Conservation (phyloP, 2,329 filamentous ascomycete genomes). For the Aspergillus sergii region DNA sequence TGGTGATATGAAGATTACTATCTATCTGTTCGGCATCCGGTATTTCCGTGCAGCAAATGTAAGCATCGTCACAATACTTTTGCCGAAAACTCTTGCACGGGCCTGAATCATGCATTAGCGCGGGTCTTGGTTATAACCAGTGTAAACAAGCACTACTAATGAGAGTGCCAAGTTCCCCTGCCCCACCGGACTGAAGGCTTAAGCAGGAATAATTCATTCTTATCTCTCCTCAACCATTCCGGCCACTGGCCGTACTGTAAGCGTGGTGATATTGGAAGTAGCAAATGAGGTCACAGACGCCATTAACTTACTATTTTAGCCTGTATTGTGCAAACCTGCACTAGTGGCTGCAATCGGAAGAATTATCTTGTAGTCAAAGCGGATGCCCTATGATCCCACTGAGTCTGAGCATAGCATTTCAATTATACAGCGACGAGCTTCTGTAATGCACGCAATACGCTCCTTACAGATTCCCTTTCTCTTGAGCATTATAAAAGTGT, state of each 20-base stretch:
- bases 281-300: neutral
- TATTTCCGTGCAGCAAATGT: neutral
- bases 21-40: neutral
- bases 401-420: neutral
- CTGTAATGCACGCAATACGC: too few species aligned
- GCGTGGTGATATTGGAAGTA: neutral
- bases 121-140: neutral
- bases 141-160: neutral
- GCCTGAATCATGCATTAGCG: neutral
- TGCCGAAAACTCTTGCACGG: neutral
- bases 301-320: neutral
- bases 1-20: neutral
- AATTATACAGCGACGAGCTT: neutral
- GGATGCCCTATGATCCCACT: neutral
- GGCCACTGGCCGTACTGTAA: neutral
- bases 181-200: neutral
- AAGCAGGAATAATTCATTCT: neutral
- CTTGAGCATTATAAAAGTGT: neutral
- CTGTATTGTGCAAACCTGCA: neutral
- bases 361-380: neutral
- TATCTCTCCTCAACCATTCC: neutral
- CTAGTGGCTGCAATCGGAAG: neutral
- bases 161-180: neutral
- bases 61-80: neutral
- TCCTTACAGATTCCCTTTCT: neutral